Base-by-base conservation (phyloP, 306 rosid genomes). In the Bauhinia variegata region DNA sequence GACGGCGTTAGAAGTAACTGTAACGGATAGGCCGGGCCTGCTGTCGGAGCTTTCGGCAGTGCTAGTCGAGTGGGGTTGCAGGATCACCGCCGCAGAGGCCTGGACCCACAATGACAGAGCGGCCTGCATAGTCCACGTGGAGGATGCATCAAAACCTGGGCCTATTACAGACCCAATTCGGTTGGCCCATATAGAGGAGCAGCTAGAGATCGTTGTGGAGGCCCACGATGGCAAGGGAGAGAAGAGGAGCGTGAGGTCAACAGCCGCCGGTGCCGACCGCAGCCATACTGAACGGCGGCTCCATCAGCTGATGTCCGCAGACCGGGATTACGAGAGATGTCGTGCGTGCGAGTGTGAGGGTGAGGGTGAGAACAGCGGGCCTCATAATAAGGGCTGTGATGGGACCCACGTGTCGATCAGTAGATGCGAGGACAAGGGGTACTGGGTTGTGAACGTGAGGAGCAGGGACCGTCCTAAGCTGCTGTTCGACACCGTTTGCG, bases 401-500 rank as follows among this genome's bases (percentile, higher is more conserved):
- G 86, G 88, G 50, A 89, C 89, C 33, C 96, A 86, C 46, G 98
- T 88, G 3, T 60, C 75, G 3, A 71, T 88, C 16, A 85, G 67
- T 49, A 72, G 74, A 62, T 86, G 91, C 23, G 67, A 76, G 41
- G 97, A 93, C 78, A 89, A 78, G 50, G 88, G 77, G 28, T 93
- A 95, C 54, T 90, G 86, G 79, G 69, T 86, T 42, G 88, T 95
- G 8, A 78, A 80, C 38, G 82, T 95, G 15, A 73, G 67, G 23
- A 68, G 99, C 32, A 77, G 81, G 54, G 99, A 90, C 65, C 83
- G 96, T 1, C 92, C 96, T 0, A 95, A 85, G 75, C 82, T 95
- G 18, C 44, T 90, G 65, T 90, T 95, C 33, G 99, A 95, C 72
- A 95, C 97, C 0, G 72, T 95, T 2, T 95, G 96, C 12, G 95